These are phyloP conservation scores for Coleophoma cylindrospora DNA, from an alignment of 2,329 filamentous ascomycete species.

Conservation along the genomic window DNA sequence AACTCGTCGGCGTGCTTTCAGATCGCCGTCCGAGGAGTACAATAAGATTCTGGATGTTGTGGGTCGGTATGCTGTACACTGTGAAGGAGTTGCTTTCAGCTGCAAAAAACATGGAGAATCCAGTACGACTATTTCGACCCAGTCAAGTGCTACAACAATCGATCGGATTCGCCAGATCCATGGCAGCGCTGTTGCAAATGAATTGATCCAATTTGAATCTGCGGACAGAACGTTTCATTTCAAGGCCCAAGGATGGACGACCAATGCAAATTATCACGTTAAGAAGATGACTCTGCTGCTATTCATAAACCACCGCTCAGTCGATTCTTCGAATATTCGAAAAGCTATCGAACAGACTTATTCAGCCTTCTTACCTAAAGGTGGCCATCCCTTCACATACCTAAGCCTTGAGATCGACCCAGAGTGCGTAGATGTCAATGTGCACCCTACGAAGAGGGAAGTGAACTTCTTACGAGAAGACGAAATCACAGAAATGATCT, in stretches of 20 bases:
- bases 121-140: conserved; percentile 75
- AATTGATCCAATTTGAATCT: conserved; percentile 72
- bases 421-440: conserved; percentile 88
- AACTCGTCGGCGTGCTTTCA: conserved; percentile 80
- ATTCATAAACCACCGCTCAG: conserved; percentile 94
- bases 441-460: conserved; percentile 94
- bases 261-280: conserved; percentile 90
- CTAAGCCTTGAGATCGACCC: conserved; percentile 91
- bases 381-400: conserved; percentile 90
- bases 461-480: conserved; percentile 98
- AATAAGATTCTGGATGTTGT: conserved; percentile 96
- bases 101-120: conserved; percentile 96
- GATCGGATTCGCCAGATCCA: conserved; percentile 92
- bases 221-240: conserved; percentile 79
- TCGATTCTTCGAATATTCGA: conserved; percentile 84
- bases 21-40: conserved; percentile 90
- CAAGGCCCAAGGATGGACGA: conserved; percentile 73
- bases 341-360: conserved; percentile 92
- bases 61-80: conserved; percentile 90
- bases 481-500: conserved; percentile 85
- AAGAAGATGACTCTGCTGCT: conserved; percentile 84
- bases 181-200: conserved; percentile 77
- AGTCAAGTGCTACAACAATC: conserved; percentile 62
- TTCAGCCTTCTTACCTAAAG: conserved; percentile 81
- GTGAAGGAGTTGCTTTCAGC: conserved; percentile 83